These are phyloP conservation scores for Stagonosporopsis chrysanthemi DNA, from an alignment of 2,329 filamentous ascomycete genomes.

Conservation along the genomic window DNA sequence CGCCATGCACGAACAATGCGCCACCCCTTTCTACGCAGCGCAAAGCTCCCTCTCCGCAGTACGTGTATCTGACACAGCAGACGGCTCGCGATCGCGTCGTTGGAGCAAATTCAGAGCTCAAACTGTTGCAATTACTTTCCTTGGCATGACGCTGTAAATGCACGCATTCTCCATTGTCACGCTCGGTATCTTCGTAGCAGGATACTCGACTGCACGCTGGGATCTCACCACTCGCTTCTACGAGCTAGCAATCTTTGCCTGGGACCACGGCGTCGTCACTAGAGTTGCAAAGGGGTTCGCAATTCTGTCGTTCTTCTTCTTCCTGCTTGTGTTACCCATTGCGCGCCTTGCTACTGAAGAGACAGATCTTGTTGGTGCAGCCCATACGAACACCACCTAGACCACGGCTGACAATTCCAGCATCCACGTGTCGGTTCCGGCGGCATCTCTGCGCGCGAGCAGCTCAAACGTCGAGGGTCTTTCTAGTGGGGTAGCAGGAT, in stretches of 20 bases:
- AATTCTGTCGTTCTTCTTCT: conserved; percentile 82
- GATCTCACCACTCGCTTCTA: conserved; percentile 96
- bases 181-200: conserved; percentile 97
- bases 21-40: conserved; percentile 13
- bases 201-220: conserved; percentile 99
- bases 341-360: conserved; percentile 83
- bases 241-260: conserved; percentile 96
- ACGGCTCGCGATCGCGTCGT: background rate
- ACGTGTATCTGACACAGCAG: background rate
- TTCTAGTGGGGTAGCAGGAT: conserved; percentile 71
- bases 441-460: conserved; percentile 93
- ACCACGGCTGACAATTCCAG: conserved; percentile 55
- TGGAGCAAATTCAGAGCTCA: too few relatives aligned
- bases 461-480: conserved; percentile 90
- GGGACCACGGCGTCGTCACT: conserved; percentile 96
- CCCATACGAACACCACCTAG: background rate
- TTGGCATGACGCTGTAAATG: conserved; percentile 67
- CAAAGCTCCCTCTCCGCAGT: background rate
- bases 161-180: conserved; percentile 97
- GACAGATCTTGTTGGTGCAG: conserved; percentile 73
- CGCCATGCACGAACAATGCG: conserved; percentile 28
- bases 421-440: conserved; percentile 80
- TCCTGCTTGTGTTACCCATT: conserved; percentile 82
- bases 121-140: conserved; percentile 6
- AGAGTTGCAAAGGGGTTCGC: conserved; percentile 86